Percentiles rank a stretch among this genome's conserved stretches.
Evolutionary conservation across 169 alveolate species (phyloP).

Genomic region (Ichthyophthirius multifiliis): DNA sequence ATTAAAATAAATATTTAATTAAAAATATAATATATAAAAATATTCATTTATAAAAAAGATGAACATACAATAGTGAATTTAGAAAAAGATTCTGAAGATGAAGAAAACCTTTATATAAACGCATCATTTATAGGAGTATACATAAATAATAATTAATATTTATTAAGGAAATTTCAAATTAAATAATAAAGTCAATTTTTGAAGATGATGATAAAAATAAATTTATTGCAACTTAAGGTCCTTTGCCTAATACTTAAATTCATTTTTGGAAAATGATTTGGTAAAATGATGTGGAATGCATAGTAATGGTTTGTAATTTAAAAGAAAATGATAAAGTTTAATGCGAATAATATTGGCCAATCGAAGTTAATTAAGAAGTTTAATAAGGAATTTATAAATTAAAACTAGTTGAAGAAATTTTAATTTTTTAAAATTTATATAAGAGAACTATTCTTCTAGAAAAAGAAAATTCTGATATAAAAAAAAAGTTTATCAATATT

Average conservation of each 20-base stretch:
- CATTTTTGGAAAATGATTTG: constrained; percentile 82
- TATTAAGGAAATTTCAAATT: not conserved
- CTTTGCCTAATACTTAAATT: constrained; percentile 47
- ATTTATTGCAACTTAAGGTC: constrained; percentile 78
- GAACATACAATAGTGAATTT: constrained; percentile 32
- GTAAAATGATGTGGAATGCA: constrained; percentile 61
- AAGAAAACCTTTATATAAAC: not conserved
- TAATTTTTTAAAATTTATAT: constrained; percentile 34
- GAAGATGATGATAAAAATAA: constrained; percentile 15
- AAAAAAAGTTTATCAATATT: not conserved
- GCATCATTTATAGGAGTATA: constrained; percentile 6
- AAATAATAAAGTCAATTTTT: not conserved
- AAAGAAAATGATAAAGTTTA: constrained; percentile 43
- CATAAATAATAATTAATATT: not conserved
- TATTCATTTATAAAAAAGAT: too few relatives aligned
- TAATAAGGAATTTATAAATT: constrained; percentile 44
- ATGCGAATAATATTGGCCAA: constrained; percentile 86
- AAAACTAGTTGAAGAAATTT: constrained; percentile 46
- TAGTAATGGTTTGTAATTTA: constrained; percentile 75
- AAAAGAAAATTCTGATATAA: not conserved
- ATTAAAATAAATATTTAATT: too few relatives aligned
- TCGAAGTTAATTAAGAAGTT: constrained; percentile 41
- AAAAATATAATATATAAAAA: too few relatives aligned
- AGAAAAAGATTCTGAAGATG: constrained; percentile 20
- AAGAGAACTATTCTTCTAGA: constrained; percentile 29